Conservation (phyloP, 176 grass and related monocot species). For the Oryza officinalis region DNA sequence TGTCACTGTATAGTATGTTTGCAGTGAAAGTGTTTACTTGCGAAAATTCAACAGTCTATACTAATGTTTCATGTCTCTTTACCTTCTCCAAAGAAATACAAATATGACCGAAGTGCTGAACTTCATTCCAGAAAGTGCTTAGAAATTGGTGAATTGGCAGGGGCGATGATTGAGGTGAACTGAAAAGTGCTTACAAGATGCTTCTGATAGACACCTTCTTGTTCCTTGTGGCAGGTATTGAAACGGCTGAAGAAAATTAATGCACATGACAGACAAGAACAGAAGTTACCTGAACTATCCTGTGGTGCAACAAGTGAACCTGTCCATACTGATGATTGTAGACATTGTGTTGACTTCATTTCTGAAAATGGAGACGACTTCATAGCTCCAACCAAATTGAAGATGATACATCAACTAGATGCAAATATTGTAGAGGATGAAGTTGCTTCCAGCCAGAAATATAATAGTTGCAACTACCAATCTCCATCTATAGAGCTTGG, state of each 20-base stretch:
- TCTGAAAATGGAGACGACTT: slow-evolving; percentile 42
- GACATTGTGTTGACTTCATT: slow-evolving; percentile 35
- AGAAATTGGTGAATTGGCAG: background rate
- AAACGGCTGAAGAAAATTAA: slow-evolving; percentile 85
- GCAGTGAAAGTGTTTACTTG: background rate
- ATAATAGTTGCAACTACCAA: slow-evolving; percentile 37
- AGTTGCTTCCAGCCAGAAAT: slow-evolving; percentile 32
- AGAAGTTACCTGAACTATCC: slow-evolving; percentile 27
- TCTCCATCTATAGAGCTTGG: slow-evolving; percentile 50
- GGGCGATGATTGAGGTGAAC: background rate
- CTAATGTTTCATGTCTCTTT: slow-evolving; percentile 4
- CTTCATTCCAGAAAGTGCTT: slow-evolving; percentile 9
- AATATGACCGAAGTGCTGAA: background rate
- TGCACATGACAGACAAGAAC: slow-evolving; percentile 43
- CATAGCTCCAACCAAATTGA: slow-evolving; percentile 39
- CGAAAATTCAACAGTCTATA: slow-evolving; percentile 2
- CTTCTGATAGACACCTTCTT: slow-evolving; percentile 15
- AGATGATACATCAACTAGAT: slow-evolving; percentile 43
- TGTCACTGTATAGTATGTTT: slow-evolving; percentile 5
- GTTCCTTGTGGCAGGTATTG: slow-evolving; percentile 51
- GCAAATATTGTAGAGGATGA: slow-evolving; percentile 25
- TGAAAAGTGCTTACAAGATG: background rate
- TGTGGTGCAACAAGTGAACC: slow-evolving; percentile 43
- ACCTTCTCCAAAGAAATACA: background rate
- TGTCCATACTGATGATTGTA: slow-evolving; percentile 35